phyloP scores from a whole-genome alignment of 2,329 filamentous ascomycete genomes.

The Nannizzia gypsea region DNA sequence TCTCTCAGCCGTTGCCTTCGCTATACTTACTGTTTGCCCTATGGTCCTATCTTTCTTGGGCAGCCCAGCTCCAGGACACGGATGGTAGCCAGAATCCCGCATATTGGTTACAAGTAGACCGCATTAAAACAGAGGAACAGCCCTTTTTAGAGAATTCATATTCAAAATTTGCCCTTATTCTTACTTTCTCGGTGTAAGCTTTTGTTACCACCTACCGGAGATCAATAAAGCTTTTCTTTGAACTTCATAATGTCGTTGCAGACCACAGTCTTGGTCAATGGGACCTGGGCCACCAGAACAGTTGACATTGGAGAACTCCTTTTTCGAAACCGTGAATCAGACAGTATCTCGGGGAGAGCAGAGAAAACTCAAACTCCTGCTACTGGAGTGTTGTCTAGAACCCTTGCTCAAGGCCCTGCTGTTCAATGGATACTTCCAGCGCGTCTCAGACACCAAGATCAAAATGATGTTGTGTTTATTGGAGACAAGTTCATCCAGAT shows the following conservation, averaged over 20 bases:
- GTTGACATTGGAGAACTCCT: slow-evolving; percentile 15
- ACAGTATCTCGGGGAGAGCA: slow-evolving; percentile 13
- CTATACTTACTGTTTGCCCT: neutral
- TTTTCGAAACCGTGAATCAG: slow-evolving; percentile 11
- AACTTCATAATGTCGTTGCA: slow-evolving; percentile 14
- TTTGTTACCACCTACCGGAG: neutral
- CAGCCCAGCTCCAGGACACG: neutral
- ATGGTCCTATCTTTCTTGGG: neutral
- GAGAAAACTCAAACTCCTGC: slow-evolving; percentile 35
- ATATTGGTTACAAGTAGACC: neutral
- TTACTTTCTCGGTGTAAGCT: neutral
- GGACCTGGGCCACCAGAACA: slow-evolving; percentile 13
- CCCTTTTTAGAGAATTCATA: neutral
- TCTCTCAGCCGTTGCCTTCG: neutral
- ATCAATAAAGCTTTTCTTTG: neutral
- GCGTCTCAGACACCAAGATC: slow-evolving; percentile 55
- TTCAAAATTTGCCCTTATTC: neutral
- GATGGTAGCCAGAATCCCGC: neutral
- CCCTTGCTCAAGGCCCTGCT: slow-evolving; percentile 62
- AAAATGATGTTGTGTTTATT: slow-evolving; percentile 78
- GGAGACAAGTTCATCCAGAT: slow-evolving; percentile 74
- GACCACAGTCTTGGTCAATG: slow-evolving; percentile 14
- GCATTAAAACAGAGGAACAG: neutral
- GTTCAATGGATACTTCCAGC: slow-evolving; percentile 68
- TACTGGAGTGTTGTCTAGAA: slow-evolving; percentile 66